Evolutionary conservation across 495 filamentous ascomycete genomes (phyloP).

Genomic region (Paragyromitra xinjiangensis): DNA sequence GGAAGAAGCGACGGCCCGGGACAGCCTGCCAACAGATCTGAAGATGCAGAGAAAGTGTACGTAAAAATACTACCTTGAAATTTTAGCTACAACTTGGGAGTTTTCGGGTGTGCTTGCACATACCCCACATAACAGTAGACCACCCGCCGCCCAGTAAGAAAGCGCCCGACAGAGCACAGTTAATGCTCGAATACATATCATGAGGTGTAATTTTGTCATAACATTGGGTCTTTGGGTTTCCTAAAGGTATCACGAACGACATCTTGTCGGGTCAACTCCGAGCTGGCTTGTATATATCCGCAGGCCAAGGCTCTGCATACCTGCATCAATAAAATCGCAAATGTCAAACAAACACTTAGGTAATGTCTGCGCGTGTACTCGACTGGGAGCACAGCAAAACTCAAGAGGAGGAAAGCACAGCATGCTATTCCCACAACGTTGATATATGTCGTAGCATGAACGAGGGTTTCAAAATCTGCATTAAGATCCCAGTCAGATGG

Average conservation of each 20-base stretch:
- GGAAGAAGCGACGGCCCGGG: slow-evolving; percentile 89
- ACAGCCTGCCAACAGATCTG: slow-evolving; percentile 98
- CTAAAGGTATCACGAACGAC: slow-evolving; percentile 91
- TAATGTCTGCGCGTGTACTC: slow-evolving; percentile 93
- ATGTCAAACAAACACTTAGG: slow-evolving; percentile 82
- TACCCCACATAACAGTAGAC: slow-evolving; percentile 81
- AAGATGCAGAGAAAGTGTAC: slow-evolving; percentile 89
- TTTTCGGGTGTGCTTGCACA: slow-evolving; percentile 39
- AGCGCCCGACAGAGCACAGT: slow-evolving; percentile 88
- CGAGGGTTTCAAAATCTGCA: slow-evolving; percentile 69
- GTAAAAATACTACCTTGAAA: slow-evolving; percentile 71
- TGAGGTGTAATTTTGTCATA: slow-evolving; percentile 91
- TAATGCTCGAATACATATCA: slow-evolving; percentile 81
- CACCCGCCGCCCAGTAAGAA: slow-evolving; percentile 86
- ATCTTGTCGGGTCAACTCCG: slow-evolving; percentile 62
- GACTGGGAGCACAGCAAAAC: slow-evolving; percentile 83
- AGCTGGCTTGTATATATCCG: slow-evolving; percentile 49
- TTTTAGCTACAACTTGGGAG: slow-evolving; percentile 22
- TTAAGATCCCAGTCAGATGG: slow-evolving; percentile 55
- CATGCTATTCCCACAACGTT: slow-evolving; percentile 77
- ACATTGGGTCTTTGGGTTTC: slow-evolving; percentile 77
- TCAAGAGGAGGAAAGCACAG: slow-evolving; percentile 79
- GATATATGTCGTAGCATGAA: slow-evolving; percentile 76
- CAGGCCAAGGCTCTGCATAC: slow-evolving; percentile 63
- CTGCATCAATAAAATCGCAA: slow-evolving; percentile 77